A percentile compares a stretch with the other conserved stretches of the same genome.
phyloP scores from a whole-genome alignment of 2,329 filamentous ascomycete species.

The Stachybotrys elegans region DNA sequence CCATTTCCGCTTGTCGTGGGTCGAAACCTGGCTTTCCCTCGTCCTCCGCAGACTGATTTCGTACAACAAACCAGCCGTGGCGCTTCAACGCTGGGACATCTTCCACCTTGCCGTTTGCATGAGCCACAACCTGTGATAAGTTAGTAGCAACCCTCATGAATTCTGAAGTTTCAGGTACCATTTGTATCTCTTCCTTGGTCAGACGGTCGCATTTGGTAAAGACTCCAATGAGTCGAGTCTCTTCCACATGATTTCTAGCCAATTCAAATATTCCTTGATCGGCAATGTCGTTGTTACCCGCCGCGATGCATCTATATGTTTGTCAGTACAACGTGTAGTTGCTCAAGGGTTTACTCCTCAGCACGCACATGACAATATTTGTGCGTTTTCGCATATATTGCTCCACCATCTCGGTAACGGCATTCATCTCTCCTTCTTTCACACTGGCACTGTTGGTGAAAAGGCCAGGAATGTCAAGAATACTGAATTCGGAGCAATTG shows the following conservation, averaged over 20 bases:
- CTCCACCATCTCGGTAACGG: slow-evolving; percentile 24
- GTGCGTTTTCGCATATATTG: slow-evolving; percentile 28
- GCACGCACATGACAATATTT: slow-evolving; percentile 32
- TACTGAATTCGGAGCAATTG: slow-evolving; percentile 28
- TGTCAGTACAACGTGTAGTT: slow-evolving; percentile 3
- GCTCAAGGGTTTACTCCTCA: background rate
- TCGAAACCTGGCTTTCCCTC: background rate
- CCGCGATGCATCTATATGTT: slow-evolving; percentile 24
- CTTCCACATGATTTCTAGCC: slow-evolving; percentile 20
- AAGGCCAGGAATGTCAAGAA: slow-evolving; percentile 30
- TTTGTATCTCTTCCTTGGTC: slow-evolving; percentile 5
- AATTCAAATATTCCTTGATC: slow-evolving; percentile 24
- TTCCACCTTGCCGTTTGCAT: slow-evolving; percentile 5
- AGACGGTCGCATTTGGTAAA: slow-evolving; percentile 31
- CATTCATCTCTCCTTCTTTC: slow-evolving; percentile 22
- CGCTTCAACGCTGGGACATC: background rate
- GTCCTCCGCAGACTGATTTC: slow-evolving; percentile 22
- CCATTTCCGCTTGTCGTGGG: background rate
- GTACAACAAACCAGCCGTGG: slow-evolving; percentile 30
- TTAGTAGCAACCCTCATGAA: background rate
- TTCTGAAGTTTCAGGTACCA: background rate
- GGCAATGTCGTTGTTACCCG: slow-evolving; percentile 23
- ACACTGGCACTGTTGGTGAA: slow-evolving; percentile 18
- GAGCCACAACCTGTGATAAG: slow-evolving; percentile 10
- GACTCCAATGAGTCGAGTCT: slow-evolving; percentile 26